These are phyloP conservation scores for Dothideomycetidae sp. DNA, from an alignment of 2,329 filamentous ascomycete genomes.

Conservation along the genomic window DNA sequence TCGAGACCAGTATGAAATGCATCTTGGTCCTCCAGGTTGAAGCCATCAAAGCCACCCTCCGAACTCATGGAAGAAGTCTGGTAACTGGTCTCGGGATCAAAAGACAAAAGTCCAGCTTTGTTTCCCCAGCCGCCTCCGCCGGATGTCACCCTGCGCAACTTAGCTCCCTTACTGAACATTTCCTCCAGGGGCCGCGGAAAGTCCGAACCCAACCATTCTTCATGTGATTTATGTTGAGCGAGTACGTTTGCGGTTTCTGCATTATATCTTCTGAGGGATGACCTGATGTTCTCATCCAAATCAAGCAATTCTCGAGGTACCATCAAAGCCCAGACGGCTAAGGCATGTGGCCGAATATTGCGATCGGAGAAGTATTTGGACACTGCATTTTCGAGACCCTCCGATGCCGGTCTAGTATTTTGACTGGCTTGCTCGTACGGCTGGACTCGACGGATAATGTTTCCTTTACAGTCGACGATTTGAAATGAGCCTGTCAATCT, in stretches of 20 bases:
- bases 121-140: conserved; percentile 75
- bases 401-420: conserved; percentile 44
- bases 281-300: conserved; percentile 8
- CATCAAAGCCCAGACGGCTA: conserved; percentile 62
- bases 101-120: conserved; percentile 63
- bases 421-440: conserved; percentile 10
- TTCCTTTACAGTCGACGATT: conserved; percentile 56
- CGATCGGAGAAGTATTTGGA: conserved; percentile 40
- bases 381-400: conserved; percentile 55
- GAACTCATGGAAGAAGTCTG: conserved; percentile 37
- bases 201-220: neutral
- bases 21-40: conserved; percentile 22
- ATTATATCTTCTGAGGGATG: neutral
- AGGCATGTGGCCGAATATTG: conserved; percentile 29
- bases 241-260: neutral
- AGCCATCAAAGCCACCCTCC: conserved; percentile 38
- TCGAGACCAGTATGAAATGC: conserved; percentile 21
- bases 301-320: conserved; percentile 30
- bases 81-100: conserved; percentile 54
- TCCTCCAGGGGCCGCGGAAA: conserved; percentile 16
- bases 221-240: neutral
- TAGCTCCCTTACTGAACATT: conserved; percentile 19
- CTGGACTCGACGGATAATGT: conserved; percentile 51
- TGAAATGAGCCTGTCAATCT: conserved; percentile 49
- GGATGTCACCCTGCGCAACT: conserved; percentile 46